phyloP scores from a whole-genome alignment of 306 rosid genomes.

The Arachis hypogaea region DNA sequence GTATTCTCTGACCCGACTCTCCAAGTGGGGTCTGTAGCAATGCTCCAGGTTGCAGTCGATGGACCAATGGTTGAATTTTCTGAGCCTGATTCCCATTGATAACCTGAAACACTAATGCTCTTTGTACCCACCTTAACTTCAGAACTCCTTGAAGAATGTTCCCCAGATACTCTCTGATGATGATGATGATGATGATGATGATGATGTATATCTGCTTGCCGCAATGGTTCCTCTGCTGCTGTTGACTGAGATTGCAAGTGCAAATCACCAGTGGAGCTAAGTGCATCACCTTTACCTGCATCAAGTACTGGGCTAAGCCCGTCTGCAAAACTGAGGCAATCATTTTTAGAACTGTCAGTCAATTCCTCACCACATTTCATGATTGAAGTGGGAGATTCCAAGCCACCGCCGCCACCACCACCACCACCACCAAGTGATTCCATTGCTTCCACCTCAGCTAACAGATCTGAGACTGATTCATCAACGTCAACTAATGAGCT shows the following conservation, averaged over 20 bases:
- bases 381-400: conserved; percentile 79
- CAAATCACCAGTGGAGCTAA: conserved; percentile 76
- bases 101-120: conserved; percentile 54
- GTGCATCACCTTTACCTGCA: conserved; percentile 78
- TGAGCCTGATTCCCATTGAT: conserved; percentile 56
- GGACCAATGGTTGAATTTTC: conserved; percentile 52
- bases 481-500: conserved; percentile 36
- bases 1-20: conserved; percentile 60
- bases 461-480: conserved; percentile 92
- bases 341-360: conserved; percentile 69
- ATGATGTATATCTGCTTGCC: conserved; percentile 50
- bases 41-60: conserved; percentile 53
- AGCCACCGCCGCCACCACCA: conserved; percentile 48
- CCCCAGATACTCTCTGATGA: conserved; percentile 54
- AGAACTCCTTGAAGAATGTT: conserved; percentile 54
- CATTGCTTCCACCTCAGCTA: conserved; percentile 99
- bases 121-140: conserved; percentile 58
- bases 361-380: conserved; percentile 67
- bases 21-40: conserved; percentile 60
- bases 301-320: conserved; percentile 74
- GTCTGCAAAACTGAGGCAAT: conserved; percentile 67
- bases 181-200: conserved; percentile 48
- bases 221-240: conserved; percentile 54
- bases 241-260: conserved; percentile 55
- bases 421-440: conserved; percentile 58